phyloP scores from a whole-genome alignment of 2,329 filamentous ascomycete species.

The Achaetomium macrosporum region DNA sequence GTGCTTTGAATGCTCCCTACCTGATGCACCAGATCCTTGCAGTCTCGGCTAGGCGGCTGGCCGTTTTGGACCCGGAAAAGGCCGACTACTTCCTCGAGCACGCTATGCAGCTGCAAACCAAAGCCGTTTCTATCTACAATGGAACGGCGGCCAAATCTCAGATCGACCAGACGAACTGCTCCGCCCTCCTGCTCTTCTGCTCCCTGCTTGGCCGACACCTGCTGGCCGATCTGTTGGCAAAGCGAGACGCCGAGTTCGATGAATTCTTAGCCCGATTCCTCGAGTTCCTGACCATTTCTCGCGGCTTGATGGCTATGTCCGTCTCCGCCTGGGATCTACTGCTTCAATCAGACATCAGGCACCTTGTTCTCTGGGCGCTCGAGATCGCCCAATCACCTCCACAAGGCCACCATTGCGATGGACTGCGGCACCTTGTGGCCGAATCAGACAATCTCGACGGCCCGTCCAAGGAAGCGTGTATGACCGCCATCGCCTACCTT shows the following conservation, averaged over 20 bases:
- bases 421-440: constrained; percentile 14
- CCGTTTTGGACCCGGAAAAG: constrained; percentile 22
- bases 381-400: constrained; percentile 12
- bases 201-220: constrained; percentile 41
- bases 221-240: constrained; percentile 41
- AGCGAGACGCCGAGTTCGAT: constrained; percentile 36
- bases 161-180: constrained; percentile 30
- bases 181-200: constrained; percentile 41
- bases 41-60: constrained; percentile 33
- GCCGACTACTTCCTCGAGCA: constrained; percentile 29
- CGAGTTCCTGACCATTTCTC: constrained; percentile 35
- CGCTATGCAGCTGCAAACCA: constrained; percentile 40
- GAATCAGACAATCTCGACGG: constrained; percentile 11
- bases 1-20: constrained; percentile 29
- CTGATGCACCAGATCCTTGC: constrained; percentile 35
- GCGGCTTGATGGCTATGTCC: constrained; percentile 22
- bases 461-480: constrained; percentile 14
- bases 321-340: constrained; percentile 21
- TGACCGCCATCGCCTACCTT: constrained; percentile 15
- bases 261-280: constrained; percentile 38
- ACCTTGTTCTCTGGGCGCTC: constrained; percentile 20
- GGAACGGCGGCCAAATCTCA: constrained; percentile 18
- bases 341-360: constrained; percentile 21
- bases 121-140: constrained; percentile 37
- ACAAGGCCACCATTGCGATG: constrained; percentile 17